phyloP scores from a whole-genome alignment of 177 flowering plant genomes.

The Vitis hybrid region DNA sequence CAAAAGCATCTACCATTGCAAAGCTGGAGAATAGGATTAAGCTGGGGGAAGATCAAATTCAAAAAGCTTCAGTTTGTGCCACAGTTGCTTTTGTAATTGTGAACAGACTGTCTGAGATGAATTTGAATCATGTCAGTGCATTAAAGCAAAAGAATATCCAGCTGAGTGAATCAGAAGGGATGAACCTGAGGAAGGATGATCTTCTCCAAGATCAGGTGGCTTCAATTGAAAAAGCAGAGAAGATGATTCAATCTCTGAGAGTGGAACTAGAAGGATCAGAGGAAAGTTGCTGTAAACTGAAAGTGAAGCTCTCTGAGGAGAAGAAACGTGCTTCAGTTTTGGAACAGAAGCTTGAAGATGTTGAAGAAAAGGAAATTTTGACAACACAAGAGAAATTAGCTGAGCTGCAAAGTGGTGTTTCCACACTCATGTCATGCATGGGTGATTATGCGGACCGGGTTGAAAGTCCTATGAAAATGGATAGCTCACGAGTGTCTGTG shows the following conservation, averaged over 20 bases:
- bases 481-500: slow-evolving; percentile 9
- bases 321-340: slow-evolving; percentile 29
- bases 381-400: slow-evolving; percentile 47
- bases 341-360: slow-evolving; percentile 47
- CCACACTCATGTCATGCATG: slow-evolving; percentile 53
- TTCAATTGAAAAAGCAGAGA: slow-evolving; percentile 41
- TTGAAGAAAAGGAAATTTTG: slow-evolving; percentile 36
- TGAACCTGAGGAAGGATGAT: slow-evolving; percentile 39
- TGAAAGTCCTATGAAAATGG: slow-evolving; percentile 21
- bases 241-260: slow-evolving; percentile 32
- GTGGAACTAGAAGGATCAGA: slow-evolving; percentile 32
- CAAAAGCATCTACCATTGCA: slow-evolving; percentile 27
- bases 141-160: slow-evolving; percentile 38
- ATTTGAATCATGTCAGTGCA: slow-evolving; percentile 25
- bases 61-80: slow-evolving; percentile 57
- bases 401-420: slow-evolving; percentile 62
- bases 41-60: slow-evolving; percentile 37
- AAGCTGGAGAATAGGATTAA: slow-evolving; percentile 44
- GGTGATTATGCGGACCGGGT: slow-evolving; percentile 25
- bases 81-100: slow-evolving; percentile 74
- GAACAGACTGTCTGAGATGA: slow-evolving; percentile 59
- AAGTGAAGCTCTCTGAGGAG: slow-evolving; percentile 40
- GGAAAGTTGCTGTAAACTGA: slow-evolving; percentile 32
- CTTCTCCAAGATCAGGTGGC: slow-evolving; percentile 39
- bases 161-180: slow-evolving; percentile 37